Percentiles rank a stretch among this genome's conserved stretches.
These are phyloP conservation scores for Metschnikowia cerradonensis DNA, from an alignment of 805 yeast species.

Conservation along the genomic window DNA sequence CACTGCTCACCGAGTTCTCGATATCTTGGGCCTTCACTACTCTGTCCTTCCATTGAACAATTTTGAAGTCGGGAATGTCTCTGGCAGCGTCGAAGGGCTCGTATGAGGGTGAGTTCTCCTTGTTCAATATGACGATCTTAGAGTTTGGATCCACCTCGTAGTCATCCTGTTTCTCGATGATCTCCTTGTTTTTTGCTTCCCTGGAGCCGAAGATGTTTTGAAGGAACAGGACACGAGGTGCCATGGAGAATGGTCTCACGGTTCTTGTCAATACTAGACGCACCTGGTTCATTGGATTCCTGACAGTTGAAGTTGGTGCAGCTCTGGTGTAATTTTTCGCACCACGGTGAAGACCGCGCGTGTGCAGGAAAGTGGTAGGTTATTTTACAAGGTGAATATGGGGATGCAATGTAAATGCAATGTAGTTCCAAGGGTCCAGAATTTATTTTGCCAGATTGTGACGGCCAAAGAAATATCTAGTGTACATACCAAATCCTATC, in stretches of 20 bases:
- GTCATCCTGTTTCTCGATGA: conserved; percentile 37
- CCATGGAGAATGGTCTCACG: conserved; percentile 7
- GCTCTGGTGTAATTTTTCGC: conserved; percentile 4
- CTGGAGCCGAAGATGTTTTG: conserved; percentile 33
- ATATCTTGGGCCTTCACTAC: conserved; percentile 23
- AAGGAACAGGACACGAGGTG: conserved; percentile 23
- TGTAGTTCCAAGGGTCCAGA: background rate
- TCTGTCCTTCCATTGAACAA: conserved; percentile 34
- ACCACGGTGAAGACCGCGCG: conserved; percentile 1
- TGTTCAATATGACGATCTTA: conserved; percentile 34
- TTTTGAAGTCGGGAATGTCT: conserved; percentile 35
- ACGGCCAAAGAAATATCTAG: background rate
- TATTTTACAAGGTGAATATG: background rate
- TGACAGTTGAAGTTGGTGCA: background rate
- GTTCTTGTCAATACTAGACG: conserved; percentile 2
- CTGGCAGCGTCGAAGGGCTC: conserved; percentile 23
- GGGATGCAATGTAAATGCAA: too few relatives aligned
- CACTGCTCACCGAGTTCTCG: conserved; percentile 26
- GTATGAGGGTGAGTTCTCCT: conserved; percentile 31
- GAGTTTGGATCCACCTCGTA: conserved; percentile 29
- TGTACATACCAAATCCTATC: background rate
- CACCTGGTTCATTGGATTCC: conserved; percentile 2
- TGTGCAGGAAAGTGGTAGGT: background rate
- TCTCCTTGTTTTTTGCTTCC: conserved; percentile 30
- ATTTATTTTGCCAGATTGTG: background rate